A percentile compares a stretch with the other conserved stretches of the same genome.
These are phyloP conservation scores for Sporothrix mexicana DNA, from an alignment of 2,329 filamentous ascomycete genomes.

Conservation along the genomic window DNA sequence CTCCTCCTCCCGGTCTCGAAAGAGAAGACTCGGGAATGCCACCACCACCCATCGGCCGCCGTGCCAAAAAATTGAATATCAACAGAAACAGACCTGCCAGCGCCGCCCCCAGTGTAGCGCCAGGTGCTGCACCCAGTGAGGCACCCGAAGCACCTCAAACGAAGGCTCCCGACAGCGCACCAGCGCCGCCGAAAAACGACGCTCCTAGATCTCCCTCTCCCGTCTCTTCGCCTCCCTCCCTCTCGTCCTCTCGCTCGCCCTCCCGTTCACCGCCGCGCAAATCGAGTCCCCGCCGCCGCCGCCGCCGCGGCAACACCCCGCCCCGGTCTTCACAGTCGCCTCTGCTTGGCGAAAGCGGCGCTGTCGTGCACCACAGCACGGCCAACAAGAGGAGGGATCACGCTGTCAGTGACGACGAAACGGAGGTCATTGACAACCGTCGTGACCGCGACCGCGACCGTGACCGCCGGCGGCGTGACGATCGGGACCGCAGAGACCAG, in stretches of 20 bases:
- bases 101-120: neutral
- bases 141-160: neutral
- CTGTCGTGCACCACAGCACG: conserved; percentile 10
- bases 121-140: neutral
- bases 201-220: neutral
- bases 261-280: conserved; percentile 4
- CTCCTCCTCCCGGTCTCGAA: neutral
- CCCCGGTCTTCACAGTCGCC: conserved; percentile 5
- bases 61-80: neutral
- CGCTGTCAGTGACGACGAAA: neutral
- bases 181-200: neutral
- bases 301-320: conserved; percentile 13
- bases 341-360: neutral
- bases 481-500: neutral
- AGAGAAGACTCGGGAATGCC: neutral
- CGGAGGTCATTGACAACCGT: neutral
- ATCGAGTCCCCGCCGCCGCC: neutral
- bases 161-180: no score
- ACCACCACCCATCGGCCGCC: conserved; percentile 25
- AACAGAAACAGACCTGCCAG: neutral
- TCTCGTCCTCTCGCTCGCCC: neutral
- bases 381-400: neutral
- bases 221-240: neutral
- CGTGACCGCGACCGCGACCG: neutral
- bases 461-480: neutral